Percentiles rank a stretch among this genome's conserved stretches.
Evolutionary conservation across 192 early-diverging fungal species (phyloP).

Genomic region (Helicostylum pulchrum): DNA sequence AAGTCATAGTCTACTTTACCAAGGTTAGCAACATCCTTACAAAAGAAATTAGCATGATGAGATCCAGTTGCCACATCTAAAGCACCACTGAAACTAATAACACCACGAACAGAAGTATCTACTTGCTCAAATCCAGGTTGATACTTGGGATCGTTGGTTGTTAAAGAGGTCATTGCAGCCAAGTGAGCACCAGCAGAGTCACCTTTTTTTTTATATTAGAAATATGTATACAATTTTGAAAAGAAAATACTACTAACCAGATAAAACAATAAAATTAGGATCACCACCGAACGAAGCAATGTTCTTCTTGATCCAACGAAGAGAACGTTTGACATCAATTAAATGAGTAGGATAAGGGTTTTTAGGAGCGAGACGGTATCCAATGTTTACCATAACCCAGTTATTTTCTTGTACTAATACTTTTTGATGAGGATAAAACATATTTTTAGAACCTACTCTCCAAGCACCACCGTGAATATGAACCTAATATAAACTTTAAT

Average conservation of each 20-base stretch:
- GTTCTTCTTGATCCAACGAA: conserved; percentile 65
- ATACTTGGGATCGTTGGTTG: conserved; percentile 29
- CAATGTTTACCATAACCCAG: conserved; percentile 55
- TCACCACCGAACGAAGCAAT: conserved; percentile 63
- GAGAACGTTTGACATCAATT: conserved; percentile 64
- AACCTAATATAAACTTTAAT: conserved; percentile 36
- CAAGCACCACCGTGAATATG: conserved; percentile 68
- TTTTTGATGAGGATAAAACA: conserved; percentile 11
- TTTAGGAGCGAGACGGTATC: conserved; percentile 53
- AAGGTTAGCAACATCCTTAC: background rate
- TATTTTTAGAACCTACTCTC: conserved; percentile 52
- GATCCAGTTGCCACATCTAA: conserved; percentile 8
- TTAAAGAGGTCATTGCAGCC: conserved; percentile 26
- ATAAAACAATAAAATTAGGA: conserved; percentile 59
- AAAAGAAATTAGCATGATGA: conserved; percentile 15
- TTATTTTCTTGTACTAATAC: conserved; percentile 14
- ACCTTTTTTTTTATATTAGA: conserved; percentile 2
- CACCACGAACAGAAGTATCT: conserved; percentile 31
- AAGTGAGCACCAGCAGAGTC: conserved; percentile 33
- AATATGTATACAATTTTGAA: background rate
- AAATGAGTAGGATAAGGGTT: conserved; percentile 57
- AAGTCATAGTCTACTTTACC: conserved; percentile 5
- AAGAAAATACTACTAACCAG: conserved; percentile 27
- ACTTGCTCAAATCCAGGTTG: conserved; percentile 31
- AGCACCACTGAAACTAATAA: conserved; percentile 25